phyloP scores from a whole-genome alignment of 495 filamentous ascomycete species.

The Daldinia grandis region DNA sequence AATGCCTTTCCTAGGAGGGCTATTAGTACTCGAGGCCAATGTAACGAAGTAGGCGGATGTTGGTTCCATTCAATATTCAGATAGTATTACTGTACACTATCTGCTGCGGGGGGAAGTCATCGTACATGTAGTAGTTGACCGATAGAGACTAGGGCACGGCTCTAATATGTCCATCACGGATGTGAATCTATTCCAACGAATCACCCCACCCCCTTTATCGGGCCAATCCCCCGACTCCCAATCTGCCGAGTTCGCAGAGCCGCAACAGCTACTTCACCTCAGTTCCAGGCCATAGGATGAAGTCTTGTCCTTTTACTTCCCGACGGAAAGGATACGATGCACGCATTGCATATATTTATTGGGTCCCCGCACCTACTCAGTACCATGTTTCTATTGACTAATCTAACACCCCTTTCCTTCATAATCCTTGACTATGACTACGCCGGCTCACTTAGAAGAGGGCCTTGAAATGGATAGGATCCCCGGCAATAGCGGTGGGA shows the following conservation, averaged over 20 bases:
- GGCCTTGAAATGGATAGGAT: slow-evolving; percentile 4
- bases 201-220: background rate
- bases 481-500: background rate
- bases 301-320: background rate
- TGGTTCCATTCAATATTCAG: background rate
- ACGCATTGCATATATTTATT: background rate
- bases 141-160: background rate
- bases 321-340: background rate
- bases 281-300: background rate
- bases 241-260: slow-evolving; percentile 10
- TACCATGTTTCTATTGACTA: background rate
- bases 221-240: background rate
- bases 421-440: slow-evolving; percentile 1
- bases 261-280: background rate
- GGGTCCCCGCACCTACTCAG: background rate
- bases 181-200: background rate
- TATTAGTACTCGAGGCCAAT: too few species aligned
- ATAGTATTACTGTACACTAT: background rate
- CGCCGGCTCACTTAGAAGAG: slow-evolving; percentile 15
- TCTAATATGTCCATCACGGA: background rate
- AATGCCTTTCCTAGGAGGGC: too few species aligned
- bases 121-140: background rate
- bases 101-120: background rate
- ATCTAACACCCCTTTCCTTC: background rate
- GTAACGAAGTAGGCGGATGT: too few species aligned